phyloP scores from a whole-genome alignment of 305 asterid species.

The Stenogyne calaminthoides region DNA sequence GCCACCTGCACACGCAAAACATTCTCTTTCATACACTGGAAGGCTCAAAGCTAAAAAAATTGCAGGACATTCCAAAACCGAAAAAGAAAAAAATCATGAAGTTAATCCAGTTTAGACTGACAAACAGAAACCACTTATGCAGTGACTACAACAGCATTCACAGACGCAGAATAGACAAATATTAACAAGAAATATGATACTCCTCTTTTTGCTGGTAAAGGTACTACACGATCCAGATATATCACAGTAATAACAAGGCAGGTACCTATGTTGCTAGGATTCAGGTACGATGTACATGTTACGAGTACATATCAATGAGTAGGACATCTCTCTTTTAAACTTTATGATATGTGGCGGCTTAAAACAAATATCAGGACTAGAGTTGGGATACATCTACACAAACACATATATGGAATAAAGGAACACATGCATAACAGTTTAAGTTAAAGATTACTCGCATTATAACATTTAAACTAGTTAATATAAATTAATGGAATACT shows the following conservation, averaged over 20 bases:
- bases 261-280: background rate
- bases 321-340: background rate
- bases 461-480: background rate
- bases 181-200: background rate
- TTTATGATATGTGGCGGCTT: background rate
- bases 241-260: background rate
- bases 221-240: background rate
- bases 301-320: background rate
- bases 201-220: background rate
- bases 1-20: conserved; percentile 43
- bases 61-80: background rate
- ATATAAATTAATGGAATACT: background rate
- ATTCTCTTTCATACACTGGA: conserved; percentile 8
- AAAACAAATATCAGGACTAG: background rate
- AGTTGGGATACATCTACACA: background rate
- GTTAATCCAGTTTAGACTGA: background rate
- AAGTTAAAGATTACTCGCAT: background rate
- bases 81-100: background rate
- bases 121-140: background rate
- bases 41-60: background rate
- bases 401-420: background rate
- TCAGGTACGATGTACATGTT: background rate
- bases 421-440: background rate
- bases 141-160: background rate
- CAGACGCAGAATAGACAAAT: conserved; percentile 1